These are phyloP conservation scores for Claviceps paspali DNA, from an alignment of 2,329 filamentous ascomycete species.

Conservation along the genomic window DNA sequence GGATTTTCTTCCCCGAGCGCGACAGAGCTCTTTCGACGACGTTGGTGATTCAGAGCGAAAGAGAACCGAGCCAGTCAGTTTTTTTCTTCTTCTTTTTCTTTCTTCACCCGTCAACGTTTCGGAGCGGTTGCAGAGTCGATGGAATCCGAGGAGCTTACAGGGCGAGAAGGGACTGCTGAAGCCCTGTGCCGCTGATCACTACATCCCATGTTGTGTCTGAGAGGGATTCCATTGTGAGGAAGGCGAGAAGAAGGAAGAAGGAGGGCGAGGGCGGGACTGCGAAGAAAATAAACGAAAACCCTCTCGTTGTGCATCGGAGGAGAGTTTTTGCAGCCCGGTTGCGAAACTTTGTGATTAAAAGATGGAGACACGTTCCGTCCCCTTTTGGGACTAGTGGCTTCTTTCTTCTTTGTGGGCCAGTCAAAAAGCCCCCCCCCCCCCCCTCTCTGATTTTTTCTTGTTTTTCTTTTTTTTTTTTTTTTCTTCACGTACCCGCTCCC, in stretches of 20 bases:
- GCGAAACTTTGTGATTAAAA: too few species aligned
- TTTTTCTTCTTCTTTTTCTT: not conserved
- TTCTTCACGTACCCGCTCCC: slow-evolving; percentile 16
- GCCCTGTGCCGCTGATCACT: slow-evolving; percentile 62
- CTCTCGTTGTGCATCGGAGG: slow-evolving; percentile 6
- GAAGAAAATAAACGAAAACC: not conserved
- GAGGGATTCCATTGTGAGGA: slow-evolving; percentile 52
- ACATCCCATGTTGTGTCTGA: slow-evolving; percentile 65
- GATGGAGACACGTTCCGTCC: not conserved
- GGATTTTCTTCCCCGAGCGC: slow-evolving; percentile 76
- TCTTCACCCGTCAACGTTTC: not conserved
- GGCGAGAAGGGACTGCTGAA: slow-evolving; percentile 66
- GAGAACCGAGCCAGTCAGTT: too few species aligned
- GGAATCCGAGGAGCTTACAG: slow-evolving; percentile 40
- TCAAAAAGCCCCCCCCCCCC: too few species aligned
- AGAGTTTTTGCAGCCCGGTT: slow-evolving; percentile 8
- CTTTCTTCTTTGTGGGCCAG: too few species aligned
- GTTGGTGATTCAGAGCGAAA: too few species aligned
- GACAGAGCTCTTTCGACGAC: slow-evolving; percentile 87
- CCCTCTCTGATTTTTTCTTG: too few species aligned
- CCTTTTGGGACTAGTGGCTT: slow-evolving; percentile 4
- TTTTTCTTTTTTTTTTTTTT: slow-evolving; percentile 8
- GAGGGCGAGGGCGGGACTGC: not conserved
- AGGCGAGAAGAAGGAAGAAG: slow-evolving; percentile 4
- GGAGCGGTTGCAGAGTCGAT: slow-evolving; percentile 9